phyloP scores from a whole-genome alignment of 305 asterid genomes.

The Rubia occidens region DNA sequence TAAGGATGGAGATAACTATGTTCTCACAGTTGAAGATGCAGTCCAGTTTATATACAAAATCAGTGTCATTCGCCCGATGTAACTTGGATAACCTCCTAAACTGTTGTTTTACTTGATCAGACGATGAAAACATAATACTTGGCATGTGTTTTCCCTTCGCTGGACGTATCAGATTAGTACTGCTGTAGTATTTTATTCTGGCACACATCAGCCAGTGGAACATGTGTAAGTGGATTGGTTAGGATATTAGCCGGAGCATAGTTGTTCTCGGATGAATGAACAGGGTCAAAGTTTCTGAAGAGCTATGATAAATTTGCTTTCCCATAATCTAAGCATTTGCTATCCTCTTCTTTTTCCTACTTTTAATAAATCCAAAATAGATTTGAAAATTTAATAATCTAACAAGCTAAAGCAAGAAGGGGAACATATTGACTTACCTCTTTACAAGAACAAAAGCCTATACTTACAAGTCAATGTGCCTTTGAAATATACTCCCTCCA shows the following conservation, averaged over 20 bases:
- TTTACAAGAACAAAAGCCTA: too few relatives aligned
- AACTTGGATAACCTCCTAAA: not conserved
- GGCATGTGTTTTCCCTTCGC: not conserved
- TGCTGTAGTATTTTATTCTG: not conserved
- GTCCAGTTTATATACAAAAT: slow-evolving; percentile 11
- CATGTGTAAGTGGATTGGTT: not conserved
- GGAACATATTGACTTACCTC: too few relatives aligned
- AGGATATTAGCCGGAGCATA: not conserved
- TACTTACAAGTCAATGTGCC: too few relatives aligned
- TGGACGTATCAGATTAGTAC: not conserved
- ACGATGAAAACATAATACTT: not conserved
- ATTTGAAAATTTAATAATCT: not conserved
- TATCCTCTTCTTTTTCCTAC: not conserved
- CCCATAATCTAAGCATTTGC: not conserved
- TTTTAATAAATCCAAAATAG: not conserved
- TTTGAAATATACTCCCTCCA: too few relatives aligned
- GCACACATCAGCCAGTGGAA: not conserved
- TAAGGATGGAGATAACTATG: slow-evolving; percentile 20
- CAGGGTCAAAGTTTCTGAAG: not conserved
- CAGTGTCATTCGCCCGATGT: slow-evolving; percentile 1
- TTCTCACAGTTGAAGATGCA: slow-evolving; percentile 9
- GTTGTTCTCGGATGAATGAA: not conserved
- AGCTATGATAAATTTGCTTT: not conserved
- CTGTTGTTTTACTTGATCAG: not conserved
- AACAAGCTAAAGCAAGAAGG: too few relatives aligned